These are phyloP conservation scores for Pseudogymnoascus sp. DNA, from an alignment of 2,329 filamentous ascomycete species.

Conservation along the genomic window DNA sequence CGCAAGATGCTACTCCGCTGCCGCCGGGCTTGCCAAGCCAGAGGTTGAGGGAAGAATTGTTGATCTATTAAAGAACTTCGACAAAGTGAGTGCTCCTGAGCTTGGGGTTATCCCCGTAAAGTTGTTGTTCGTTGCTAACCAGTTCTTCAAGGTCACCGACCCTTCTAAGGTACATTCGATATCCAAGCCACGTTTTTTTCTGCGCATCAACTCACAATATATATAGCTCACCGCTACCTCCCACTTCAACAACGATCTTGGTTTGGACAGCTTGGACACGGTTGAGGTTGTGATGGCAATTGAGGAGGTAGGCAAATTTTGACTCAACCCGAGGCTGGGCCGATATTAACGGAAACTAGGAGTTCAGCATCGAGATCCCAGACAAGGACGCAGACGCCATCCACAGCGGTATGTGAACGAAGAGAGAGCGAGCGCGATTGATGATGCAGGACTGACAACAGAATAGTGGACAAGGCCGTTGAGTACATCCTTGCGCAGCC, in stretches of 20 bases:
- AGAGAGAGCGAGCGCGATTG: slow-evolving; percentile 14
- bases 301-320: slow-evolving; percentile 55
- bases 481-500: slow-evolving; percentile 67
- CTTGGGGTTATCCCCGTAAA: neutral
- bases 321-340: neutral
- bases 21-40: slow-evolving; percentile 64
- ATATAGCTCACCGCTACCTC: slow-evolving; percentile 68
- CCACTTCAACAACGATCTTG: slow-evolving; percentile 96
- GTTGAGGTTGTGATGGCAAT: slow-evolving; percentile 99
- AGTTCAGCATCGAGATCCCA: slow-evolving; percentile 70
- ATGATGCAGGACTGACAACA: slow-evolving; percentile 15
- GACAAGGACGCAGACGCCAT: slow-evolving; percentile 72
- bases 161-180: slow-evolving; percentile 45
- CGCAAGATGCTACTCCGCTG: slow-evolving; percentile 80
- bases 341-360: slow-evolving; percentile 29
- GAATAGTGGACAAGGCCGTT: slow-evolving; percentile 63
- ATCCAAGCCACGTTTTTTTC: neutral
- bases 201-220: slow-evolving; percentile 20
- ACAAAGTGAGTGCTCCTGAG: slow-evolving; percentile 62
- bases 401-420: slow-evolving; percentile 55
- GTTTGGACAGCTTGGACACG: slow-evolving; percentile 92
- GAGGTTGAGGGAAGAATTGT: slow-evolving; percentile 91
- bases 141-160: slow-evolving; percentile 53
- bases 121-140: slow-evolving; percentile 16
- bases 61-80: slow-evolving; percentile 87